Conservation (phyloP, 2,329 filamentous ascomycete genomes). For the Alternaria brassicae region DNA sequence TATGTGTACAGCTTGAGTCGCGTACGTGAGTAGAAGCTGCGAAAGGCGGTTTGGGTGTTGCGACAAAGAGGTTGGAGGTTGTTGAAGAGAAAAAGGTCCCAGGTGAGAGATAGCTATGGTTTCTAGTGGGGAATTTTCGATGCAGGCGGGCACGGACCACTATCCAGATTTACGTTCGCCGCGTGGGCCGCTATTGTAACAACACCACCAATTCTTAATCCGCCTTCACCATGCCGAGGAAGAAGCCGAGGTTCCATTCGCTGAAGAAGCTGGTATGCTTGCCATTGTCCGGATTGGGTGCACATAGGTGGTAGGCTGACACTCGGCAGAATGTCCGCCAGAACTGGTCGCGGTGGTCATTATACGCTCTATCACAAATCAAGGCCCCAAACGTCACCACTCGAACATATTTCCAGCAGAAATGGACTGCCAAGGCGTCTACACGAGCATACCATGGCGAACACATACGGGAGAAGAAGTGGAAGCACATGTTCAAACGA, state of each 20-base stretch:
- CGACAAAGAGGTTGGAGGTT: neutral
- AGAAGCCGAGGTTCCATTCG: slow-evolving; percentile 67
- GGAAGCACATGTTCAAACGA: slow-evolving; percentile 90
- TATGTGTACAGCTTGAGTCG: slow-evolving; percentile 16
- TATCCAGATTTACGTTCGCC: slow-evolving; percentile 9
- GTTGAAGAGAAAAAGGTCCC: slow-evolving; percentile 9
- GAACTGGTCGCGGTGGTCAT: slow-evolving; percentile 97
- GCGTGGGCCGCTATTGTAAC: slow-evolving; percentile 12
- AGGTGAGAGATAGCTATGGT: slow-evolving; percentile 12
- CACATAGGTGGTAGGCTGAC: slow-evolving; percentile 15
- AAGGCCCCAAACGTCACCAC: slow-evolving; percentile 49
- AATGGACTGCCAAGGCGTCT: slow-evolving; percentile 89
- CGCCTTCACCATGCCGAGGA: slow-evolving; percentile 51
- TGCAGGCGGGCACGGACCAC: slow-evolving; percentile 11
- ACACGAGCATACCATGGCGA: slow-evolving; percentile 93
- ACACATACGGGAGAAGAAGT: slow-evolving; percentile 89
- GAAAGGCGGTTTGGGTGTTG: neutral
- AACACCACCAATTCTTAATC: slow-evolving; percentile 6
- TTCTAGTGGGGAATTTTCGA: slow-evolving; percentile 24
- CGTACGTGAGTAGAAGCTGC: slow-evolving; percentile 6
- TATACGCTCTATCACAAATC: slow-evolving; percentile 80
- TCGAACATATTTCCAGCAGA: slow-evolving; percentile 93
- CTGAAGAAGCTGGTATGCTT: slow-evolving; percentile 68
- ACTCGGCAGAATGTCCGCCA: slow-evolving; percentile 80
- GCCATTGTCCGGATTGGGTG: neutral